These are phyloP conservation scores for Litsea cubeba DNA, from an alignment of 164 flowering plant genomes.

Conservation along the genomic window DNA sequence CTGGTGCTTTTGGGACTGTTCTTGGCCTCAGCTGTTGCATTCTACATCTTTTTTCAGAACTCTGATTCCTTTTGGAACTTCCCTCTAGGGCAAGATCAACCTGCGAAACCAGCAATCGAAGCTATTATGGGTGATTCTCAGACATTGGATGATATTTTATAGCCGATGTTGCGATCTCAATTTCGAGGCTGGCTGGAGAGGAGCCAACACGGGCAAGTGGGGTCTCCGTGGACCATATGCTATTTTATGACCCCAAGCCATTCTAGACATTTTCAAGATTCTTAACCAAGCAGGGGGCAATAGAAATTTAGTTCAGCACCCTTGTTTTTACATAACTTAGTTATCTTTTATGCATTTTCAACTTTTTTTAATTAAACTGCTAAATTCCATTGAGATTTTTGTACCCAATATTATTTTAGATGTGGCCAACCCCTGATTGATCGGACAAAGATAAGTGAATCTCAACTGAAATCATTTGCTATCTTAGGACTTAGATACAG, in stretches of 20 bases:
- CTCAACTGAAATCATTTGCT: too few relatives aligned
- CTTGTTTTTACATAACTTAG: too few relatives aligned
- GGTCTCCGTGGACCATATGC: too few relatives aligned
- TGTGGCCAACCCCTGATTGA: too few relatives aligned
- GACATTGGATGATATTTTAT: constrained; percentile 54
- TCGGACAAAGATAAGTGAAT: too few relatives aligned
- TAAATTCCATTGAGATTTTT: too few relatives aligned
- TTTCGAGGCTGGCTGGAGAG: neutral
- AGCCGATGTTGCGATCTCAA: constrained; percentile 15
- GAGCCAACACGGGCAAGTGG: neutral
- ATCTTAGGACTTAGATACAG: too few relatives aligned
- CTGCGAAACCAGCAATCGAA: constrained; percentile 35
- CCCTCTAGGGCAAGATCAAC: constrained; percentile 47
- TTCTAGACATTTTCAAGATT: neutral
- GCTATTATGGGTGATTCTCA: constrained; percentile 42
- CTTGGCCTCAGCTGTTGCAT: constrained; percentile 64
- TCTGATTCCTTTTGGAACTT: constrained; percentile 93
- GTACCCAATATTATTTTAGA: too few relatives aligned
- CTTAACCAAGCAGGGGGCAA: neutral
- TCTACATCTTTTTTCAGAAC: constrained; percentile 68
- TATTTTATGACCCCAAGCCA: neutral
- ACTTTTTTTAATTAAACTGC: too few relatives aligned
- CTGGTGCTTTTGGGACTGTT: constrained; percentile 67
- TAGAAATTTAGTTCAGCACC: neutral
- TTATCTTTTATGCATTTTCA: too few relatives aligned